Evolutionary conservation across 2,329 filamentous ascomycete genomes (phyloP), one percentile per base, ranked within the genome.

Genomic region (Bertia moriformis): DNA sequence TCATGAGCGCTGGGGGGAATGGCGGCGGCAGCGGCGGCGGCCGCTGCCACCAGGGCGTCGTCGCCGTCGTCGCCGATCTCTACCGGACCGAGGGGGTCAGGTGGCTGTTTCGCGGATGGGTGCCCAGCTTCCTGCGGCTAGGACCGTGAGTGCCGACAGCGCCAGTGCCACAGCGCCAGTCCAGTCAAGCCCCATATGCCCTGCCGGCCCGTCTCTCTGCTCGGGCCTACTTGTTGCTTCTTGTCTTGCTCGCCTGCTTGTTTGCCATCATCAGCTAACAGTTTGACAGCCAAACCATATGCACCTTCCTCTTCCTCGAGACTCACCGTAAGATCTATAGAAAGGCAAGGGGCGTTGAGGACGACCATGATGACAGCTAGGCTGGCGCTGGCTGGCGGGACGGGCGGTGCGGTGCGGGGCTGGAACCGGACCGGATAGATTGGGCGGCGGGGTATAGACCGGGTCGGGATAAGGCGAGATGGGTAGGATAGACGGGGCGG

Each of bases 41-140:
- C 12, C 14, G 44, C 40, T 56, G 62, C 32, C 56, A 61, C 44
- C 51, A 63, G 44, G 58, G 71, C 45, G 59, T 91, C 19, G 45
- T 71, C 3, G 63, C 62, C 41, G 56, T 87, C 17, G 59, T 93
- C 40, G 60, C 63, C 32, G 75, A 83, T 35, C 77, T 88, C 20
- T 83, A 78, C 46, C 69, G 65, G 40, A 62, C 71, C 14, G 83
- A 93, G 52, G 86, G 86, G 2, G 56, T 83, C 38, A 60, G 69
- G 35, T 93, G 86, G 86, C 79, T 89, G 71, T 93, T 93, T 61
- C 83, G 84, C 57, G 86, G 86, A 43, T 93, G 85, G 84, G 76
- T 88, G 37, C 86, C 86, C n/a, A 76, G 72, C 48, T 80, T 80
- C 52, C 62, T 79, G 45, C 61, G 76, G 42, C 59, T 81, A 38